A percentile compares a stretch with the other conserved stretches of the same genome.
These are phyloP conservation scores for Hypsizygus ulmarius DNA, from an alignment of 1,284 basidiomycete species.

Conservation along the genomic window DNA sequence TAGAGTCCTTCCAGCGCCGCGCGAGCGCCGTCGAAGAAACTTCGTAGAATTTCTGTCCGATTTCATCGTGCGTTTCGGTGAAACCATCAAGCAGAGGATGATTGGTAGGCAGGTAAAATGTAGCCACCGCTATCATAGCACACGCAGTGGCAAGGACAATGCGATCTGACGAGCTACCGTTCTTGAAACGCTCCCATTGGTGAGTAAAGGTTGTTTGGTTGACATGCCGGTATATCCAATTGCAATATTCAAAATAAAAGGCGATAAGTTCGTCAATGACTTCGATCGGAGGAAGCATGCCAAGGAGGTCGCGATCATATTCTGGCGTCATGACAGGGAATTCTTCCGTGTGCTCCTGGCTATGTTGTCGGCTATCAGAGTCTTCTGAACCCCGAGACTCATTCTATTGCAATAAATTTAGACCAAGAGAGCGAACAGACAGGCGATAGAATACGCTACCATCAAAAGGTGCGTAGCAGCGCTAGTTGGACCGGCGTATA, in stretches of 20 bases:
- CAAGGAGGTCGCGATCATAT: slow-evolving; percentile 69
- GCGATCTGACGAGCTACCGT: slow-evolving; percentile 60
- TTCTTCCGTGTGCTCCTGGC: slow-evolving; percentile 46
- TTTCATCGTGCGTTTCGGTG: slow-evolving; percentile 50
- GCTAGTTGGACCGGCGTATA: slow-evolving; percentile 73
- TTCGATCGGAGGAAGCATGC: slow-evolving; percentile 58
- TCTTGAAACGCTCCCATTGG: slow-evolving; percentile 72
- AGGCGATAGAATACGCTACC: slow-evolving; percentile 34
- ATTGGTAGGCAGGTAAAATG: slow-evolving; percentile 66
- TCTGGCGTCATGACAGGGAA: slow-evolving; percentile 49
- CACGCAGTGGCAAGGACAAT: slow-evolving; percentile 67
- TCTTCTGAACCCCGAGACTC: slow-evolving; percentile 51
- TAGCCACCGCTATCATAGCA: slow-evolving; percentile 67
- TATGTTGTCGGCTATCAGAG: slow-evolving; percentile 46
- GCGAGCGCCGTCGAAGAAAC: slow-evolving; percentile 65
- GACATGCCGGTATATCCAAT: slow-evolving; percentile 79
- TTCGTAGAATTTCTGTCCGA: slow-evolving; percentile 62
- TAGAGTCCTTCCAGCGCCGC: slow-evolving; percentile 56
- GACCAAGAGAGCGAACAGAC: slow-evolving; percentile 12
- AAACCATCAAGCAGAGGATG: slow-evolving; percentile 55
- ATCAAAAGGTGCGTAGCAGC: slow-evolving; percentile 63
- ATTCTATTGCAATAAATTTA: slow-evolving; percentile 29
- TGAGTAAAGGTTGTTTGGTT: slow-evolving; percentile 57
- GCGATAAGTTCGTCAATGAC: slow-evolving; percentile 68
- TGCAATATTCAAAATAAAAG: slow-evolving; percentile 81